Evolutionary conservation across 495 filamentous ascomycete species (phyloP).

Genomic region (Aspergillus nidulans): DNA sequence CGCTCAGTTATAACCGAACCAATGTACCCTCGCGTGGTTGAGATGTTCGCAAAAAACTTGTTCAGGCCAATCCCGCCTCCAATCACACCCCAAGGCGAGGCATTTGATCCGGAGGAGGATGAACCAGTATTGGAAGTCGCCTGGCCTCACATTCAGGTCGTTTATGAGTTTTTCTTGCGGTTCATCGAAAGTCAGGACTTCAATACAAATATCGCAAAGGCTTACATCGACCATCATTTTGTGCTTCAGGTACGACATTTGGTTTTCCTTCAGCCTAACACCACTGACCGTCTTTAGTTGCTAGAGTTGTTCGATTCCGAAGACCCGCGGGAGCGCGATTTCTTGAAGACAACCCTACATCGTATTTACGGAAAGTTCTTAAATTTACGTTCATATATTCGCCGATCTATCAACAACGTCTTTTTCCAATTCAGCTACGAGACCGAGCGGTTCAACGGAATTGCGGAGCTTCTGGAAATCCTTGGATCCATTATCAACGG

Average conservation of each 20-base stretch:
- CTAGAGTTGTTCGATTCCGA: constrained; percentile 99
- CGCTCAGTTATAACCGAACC: constrained; percentile 96
- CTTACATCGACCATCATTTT: constrained; percentile 96
- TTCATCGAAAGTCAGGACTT: constrained; percentile 99
- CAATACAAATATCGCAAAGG: constrained; percentile 99
- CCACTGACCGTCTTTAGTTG: constrained; percentile 46
- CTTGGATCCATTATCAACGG: constrained; percentile 99
- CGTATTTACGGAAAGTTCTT: constrained; percentile 99
- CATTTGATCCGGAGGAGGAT: constrained; percentile 98
- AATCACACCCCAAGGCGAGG: constrained; percentile 95
- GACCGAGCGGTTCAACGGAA: constrained; percentile 97
- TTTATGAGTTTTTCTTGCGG: constrained; percentile 97
- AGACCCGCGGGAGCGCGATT: constrained; percentile 94
- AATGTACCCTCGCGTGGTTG: constrained; percentile 97
- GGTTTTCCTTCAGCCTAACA: background rate
- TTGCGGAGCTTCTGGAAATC: constrained; percentile 95
- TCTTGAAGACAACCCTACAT: constrained; percentile 96
- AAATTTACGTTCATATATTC: constrained; percentile 93
- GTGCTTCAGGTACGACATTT: constrained; percentile 66
- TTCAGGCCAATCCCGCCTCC: constrained; percentile 96
- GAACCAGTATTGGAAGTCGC: constrained; percentile 97
- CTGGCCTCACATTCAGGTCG: constrained; percentile 99
- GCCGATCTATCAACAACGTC: constrained; percentile 98
- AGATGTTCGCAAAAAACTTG: constrained; percentile 99
- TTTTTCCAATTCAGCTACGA: constrained; percentile 99